phyloP scores from a whole-genome alignment of 2,329 filamentous ascomycete species.

The Venturia effusa region DNA sequence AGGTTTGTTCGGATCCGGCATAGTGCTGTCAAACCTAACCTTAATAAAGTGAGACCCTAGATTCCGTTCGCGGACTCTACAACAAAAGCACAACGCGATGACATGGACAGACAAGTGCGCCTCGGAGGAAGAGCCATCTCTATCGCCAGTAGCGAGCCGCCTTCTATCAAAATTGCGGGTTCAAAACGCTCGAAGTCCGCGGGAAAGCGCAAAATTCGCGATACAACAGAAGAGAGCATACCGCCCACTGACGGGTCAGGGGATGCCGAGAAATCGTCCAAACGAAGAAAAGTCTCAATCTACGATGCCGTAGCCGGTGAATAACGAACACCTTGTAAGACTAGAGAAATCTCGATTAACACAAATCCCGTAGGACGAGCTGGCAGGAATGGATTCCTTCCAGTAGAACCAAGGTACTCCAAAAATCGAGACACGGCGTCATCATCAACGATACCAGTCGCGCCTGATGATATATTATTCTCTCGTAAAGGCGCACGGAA shows the following conservation, averaged over 20 bases:
- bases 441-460: constrained; percentile 31
- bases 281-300: constrained; percentile 40
- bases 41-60: not conserved
- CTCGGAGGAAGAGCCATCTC: not conserved
- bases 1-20: not conserved
- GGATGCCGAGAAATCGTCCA: not conserved
- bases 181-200: not conserved
- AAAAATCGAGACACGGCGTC: constrained; percentile 19
- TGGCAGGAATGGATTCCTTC: constrained; percentile 33
- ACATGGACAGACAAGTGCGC: not conserved
- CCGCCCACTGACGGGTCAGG: not conserved
- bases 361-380: constrained; percentile 32
- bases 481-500: constrained; percentile 51
- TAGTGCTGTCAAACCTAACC: not conserved
- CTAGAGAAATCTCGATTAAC: not conserved
- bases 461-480: constrained; percentile 64
- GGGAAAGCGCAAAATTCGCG: not conserved
- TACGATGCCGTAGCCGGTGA: constrained; percentile 65
- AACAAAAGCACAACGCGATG: not conserved
- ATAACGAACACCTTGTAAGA: not conserved
- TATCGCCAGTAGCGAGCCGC: not conserved
- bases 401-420: constrained; percentile 21
- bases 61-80: not conserved
- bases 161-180: not conserved
- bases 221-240: not conserved